These are phyloP conservation scores for Bertia moriformis DNA, from an alignment of 2,329 filamentous ascomycete species.

Conservation along the genomic window DNA sequence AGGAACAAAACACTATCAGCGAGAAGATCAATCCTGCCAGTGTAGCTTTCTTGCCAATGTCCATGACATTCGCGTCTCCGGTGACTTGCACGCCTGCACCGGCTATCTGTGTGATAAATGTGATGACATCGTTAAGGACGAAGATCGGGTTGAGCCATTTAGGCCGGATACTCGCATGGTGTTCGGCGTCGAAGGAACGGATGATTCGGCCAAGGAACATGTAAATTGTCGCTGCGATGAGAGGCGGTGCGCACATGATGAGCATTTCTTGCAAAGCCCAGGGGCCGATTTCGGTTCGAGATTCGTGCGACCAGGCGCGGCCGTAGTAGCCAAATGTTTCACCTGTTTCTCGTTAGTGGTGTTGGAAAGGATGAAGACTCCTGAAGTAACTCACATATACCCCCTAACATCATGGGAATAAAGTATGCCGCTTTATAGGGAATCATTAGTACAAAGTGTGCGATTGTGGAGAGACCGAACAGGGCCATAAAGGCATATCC, in stretches of 20 bases:
- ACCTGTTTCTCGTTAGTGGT: slow-evolving; percentile 7
- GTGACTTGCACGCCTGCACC: slow-evolving; percentile 12
- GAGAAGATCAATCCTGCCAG: slow-evolving; percentile 13
- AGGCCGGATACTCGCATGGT: not conserved
- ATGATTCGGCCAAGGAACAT: not conserved
- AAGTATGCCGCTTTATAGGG: slow-evolving; percentile 17
- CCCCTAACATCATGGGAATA: slow-evolving; percentile 17
- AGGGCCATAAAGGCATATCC: slow-evolving; percentile 18
- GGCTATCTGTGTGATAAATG: not conserved
- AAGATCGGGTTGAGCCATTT: not conserved
- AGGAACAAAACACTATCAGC: slow-evolving; percentile 12
- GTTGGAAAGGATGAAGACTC: too few relatives aligned
- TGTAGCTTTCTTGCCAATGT: slow-evolving; percentile 11
- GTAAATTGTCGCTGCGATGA: not conserved
- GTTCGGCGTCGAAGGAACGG: not conserved
- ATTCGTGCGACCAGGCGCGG: not conserved
- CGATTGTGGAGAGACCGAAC: slow-evolving; percentile 14
- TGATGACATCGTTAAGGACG: not conserved
- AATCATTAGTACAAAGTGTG: slow-evolving; percentile 14
- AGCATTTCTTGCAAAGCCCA: slow-evolving; percentile 1
- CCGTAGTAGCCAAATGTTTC: slow-evolving; percentile 7
- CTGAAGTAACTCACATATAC: slow-evolving; percentile 16
- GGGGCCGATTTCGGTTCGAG: not conserved
- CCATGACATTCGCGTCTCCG: slow-evolving; percentile 8
- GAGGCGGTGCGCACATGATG: not conserved